phyloP scores from a whole-genome alignment of 108 stramenopile species.

The Mediolabrus comicus region DNA sequence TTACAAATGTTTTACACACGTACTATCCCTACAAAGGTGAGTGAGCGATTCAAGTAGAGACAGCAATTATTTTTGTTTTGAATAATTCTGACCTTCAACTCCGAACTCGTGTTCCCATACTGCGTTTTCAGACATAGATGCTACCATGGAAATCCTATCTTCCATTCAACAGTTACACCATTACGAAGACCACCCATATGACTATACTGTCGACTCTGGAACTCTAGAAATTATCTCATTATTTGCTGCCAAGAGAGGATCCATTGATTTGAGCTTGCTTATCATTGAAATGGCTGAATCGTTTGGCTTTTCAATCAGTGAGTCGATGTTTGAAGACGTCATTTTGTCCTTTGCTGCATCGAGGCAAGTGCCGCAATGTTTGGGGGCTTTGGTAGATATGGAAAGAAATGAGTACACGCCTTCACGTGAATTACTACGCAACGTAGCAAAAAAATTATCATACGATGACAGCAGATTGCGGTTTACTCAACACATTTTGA shows the following conservation, averaged over 20 bases:
- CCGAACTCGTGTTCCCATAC: background rate
- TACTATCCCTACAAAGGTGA: slow-evolving; percentile 36
- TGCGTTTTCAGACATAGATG: slow-evolving; percentile 10
- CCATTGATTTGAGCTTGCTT: slow-evolving; percentile 48
- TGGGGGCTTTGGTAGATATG: slow-evolving; percentile 52
- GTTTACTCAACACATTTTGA: slow-evolving; percentile 30
- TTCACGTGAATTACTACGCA: slow-evolving; percentile 56
- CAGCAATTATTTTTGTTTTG: background rate
- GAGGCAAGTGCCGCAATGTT: background rate
- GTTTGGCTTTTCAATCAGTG: slow-evolving; percentile 55
- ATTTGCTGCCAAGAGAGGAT: slow-evolving; percentile 40
- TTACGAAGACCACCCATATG: background rate
- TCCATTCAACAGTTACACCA: slow-evolving; percentile 19
- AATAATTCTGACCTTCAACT: background rate
- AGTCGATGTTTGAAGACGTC: slow-evolving; percentile 69
- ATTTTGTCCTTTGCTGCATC: slow-evolving; percentile 58
- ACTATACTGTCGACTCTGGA: slow-evolving; percentile 35
- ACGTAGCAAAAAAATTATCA: slow-evolving; percentile 34
- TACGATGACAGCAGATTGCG: slow-evolving; percentile 24
- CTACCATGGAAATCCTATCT: slow-evolving; percentile 12
- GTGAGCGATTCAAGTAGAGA: background rate
- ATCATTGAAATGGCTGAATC: slow-evolving; percentile 66
- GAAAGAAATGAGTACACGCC: slow-evolving; percentile 55
- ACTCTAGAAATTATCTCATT: slow-evolving; percentile 63
- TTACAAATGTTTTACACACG: slow-evolving; percentile 14